Evolutionary conservation across 1,284 basidiomycete species (phyloP), one percentile per base, ranked within the genome.

Genomic region (Moesziomyces globuligerus): DNA sequence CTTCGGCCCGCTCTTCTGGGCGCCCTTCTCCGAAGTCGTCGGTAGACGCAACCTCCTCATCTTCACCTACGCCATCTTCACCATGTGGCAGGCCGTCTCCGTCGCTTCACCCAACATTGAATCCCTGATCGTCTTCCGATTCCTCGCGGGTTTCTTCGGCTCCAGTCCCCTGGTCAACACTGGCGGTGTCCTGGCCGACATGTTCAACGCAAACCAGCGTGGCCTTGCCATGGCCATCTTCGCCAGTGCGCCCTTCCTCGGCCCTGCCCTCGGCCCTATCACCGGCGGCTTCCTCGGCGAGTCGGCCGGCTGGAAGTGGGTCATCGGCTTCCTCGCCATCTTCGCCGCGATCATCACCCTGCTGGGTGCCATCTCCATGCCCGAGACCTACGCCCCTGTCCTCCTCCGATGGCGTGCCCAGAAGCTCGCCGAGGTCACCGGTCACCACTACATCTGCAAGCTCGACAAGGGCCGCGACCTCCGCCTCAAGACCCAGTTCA

Each of bases 191-290:
- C 80, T 91, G 25, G 86, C 89, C 13, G 84, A 85, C 62, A 81
- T 87, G 53, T 92, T 90, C 89, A 88, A 90, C 67, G 85, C 86
- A 0, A 87, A 87, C 58, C 86, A 86, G 39, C 85, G 90, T 43
- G 90, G 90, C 7, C 86, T 88, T 51, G 90, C 90, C 1, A 84
- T 91, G 65, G 87, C 88, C n/a, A 80, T 90, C 47, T 91, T 90
- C 73, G 86, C 87, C 1, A 80, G 90, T 7, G 89, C 90, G 1
- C 91, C 91, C 0, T 92, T 93, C 75, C 89, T 90, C 7, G 90
- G 90, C 7, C 90, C 90, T 18, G 85, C 85, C 11, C 20, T 82
- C 9, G 82, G 81, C 11, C 83, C 83, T 7, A 79, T 83, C 48
- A 68, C 72, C 46, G 78, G 81, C 21, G 76, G 80, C 7, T 83